These are phyloP conservation scores for Microsporum ferrugineum DNA, from an alignment of 2,329 filamentous ascomycete species.

Conservation along the genomic window DNA sequence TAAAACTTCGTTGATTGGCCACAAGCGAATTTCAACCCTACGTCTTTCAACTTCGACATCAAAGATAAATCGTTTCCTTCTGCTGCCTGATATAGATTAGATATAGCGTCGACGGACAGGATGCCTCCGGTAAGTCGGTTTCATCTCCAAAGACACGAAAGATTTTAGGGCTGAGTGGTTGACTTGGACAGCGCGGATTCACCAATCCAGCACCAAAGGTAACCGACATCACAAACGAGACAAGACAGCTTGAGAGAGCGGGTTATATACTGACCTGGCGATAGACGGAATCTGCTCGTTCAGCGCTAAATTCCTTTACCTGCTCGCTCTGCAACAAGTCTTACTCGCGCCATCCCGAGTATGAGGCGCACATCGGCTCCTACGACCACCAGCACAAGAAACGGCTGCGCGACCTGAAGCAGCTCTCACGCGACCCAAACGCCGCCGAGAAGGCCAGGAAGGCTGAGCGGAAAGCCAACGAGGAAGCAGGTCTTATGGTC, in stretches of 20 bases:
- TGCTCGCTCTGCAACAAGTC: conserved; percentile 85
- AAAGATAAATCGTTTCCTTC: background rate
- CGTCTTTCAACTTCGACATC: background rate
- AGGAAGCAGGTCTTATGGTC: conserved; percentile 30
- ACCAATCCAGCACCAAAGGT: conserved; percentile 40
- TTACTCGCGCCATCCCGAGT: conserved; percentile 90
- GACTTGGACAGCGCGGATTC: conserved; percentile 31
- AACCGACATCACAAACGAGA: conserved; percentile 1
- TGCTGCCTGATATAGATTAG: background rate
- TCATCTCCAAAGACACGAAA: background rate
- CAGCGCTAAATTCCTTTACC: conserved; percentile 69
- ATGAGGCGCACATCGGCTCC: conserved; percentile 83
- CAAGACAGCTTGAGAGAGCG: background rate
- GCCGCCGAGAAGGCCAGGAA: conserved; percentile 33
- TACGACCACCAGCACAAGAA: conserved; percentile 96
- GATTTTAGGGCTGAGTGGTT: background rate
- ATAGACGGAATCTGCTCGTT: conserved; percentile 54
- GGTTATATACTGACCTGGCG: background rate
- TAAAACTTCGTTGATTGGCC: too few species aligned
- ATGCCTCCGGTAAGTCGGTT: background rate
- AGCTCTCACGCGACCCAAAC: conserved; percentile 34
- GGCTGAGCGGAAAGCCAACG: conserved; percentile 34
- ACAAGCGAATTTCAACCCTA: too few species aligned
- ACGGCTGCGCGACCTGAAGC: conserved; percentile 38
- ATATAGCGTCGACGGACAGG: background rate